Conservation (phyloP, 139 green algal species). For the Desmodesmus armatus region DNA sequence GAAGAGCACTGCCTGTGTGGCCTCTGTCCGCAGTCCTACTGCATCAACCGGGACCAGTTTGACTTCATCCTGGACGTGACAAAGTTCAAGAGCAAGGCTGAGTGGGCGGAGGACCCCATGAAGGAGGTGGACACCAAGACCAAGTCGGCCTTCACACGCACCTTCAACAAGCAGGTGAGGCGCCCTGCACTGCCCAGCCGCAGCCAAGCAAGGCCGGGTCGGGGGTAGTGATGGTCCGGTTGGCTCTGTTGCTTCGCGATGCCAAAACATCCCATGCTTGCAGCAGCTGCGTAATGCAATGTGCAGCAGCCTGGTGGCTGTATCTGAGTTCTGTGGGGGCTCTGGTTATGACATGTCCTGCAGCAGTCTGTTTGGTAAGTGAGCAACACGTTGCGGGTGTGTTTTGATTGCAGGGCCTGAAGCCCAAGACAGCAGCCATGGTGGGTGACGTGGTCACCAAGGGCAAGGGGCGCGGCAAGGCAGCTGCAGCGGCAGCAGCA, state of each 20-base stretch:
- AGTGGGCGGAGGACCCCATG: slow-evolving; percentile 82
- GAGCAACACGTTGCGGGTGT: no score
- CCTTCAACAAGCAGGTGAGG: slow-evolving; percentile 45
- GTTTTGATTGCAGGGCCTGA: slow-evolving; percentile 31
- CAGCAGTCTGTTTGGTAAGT: no score
- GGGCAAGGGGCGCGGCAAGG: slow-evolving; percentile 50
- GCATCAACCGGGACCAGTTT: slow-evolving; percentile 65
- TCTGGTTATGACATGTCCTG: no score
- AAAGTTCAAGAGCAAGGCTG: slow-evolving; percentile 85
- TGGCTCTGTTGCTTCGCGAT: no score
- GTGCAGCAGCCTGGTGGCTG: no score
- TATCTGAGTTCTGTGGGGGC: no score
- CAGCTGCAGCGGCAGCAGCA: slow-evolving; percentile 18
- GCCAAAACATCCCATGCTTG: no score
- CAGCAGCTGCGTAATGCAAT: no score
- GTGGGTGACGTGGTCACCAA: slow-evolving; percentile 64
- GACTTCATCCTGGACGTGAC: slow-evolving; percentile 85
- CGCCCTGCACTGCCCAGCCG: no score
- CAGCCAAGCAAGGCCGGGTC: no score
- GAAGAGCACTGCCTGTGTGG: slow-evolving; percentile 1
- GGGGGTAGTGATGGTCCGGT: no score
- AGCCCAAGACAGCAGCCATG: slow-evolving; percentile 50
- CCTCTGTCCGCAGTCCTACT: slow-evolving; percentile 46
- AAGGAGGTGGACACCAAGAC: slow-evolving; percentile 75
- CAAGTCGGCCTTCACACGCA: slow-evolving; percentile 89